Percentiles rank a stretch among this genome's conserved stretches.
Evolutionary conservation across 768 basidiomycete genomes (phyloP).

Genomic region (Leccinum longicurvipes): DNA sequence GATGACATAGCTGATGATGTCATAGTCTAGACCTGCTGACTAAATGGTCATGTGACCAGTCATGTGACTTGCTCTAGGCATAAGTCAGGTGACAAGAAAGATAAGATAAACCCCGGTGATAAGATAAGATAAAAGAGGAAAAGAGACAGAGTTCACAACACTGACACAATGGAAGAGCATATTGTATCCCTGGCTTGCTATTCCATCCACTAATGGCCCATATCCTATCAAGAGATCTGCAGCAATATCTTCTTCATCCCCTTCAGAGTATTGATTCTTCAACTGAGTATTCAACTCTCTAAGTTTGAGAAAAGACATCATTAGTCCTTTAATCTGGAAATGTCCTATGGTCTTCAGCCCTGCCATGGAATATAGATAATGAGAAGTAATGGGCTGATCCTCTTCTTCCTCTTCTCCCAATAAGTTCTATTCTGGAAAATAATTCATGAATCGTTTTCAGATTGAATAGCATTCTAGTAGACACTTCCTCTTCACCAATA

Average conservation of each 20-base stretch:
- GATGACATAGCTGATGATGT: too few relatives aligned
- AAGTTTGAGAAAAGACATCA: not conserved
- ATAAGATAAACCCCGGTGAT: too few relatives aligned
- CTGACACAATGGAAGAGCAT: not conserved
- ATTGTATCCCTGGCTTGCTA: not conserved
- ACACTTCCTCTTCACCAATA: too few relatives aligned
- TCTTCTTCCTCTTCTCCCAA: not conserved
- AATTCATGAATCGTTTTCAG: not conserved
- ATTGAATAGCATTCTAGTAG: too few relatives aligned
- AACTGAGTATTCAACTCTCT: not conserved
- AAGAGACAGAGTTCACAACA: too few relatives aligned
- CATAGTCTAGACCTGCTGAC: too few relatives aligned
- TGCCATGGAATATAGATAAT: not conserved
- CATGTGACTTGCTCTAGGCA: too few relatives aligned
- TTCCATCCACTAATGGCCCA: not conserved
- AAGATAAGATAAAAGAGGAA: too few relatives aligned
- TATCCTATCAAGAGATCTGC: not conserved
- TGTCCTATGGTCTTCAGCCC: too few relatives aligned
- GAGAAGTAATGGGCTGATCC: not conserved
- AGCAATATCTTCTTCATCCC: not conserved
- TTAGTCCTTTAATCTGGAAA: not conserved
- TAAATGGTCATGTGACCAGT: too few relatives aligned
- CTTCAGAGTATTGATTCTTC: fast-evolving
- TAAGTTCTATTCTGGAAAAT: not conserved
- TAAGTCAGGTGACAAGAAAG: too few relatives aligned